Evolutionary conservation across 2,329 filamentous ascomycete species (phyloP), one percentile per base, ranked within the genome.

Genomic region (Amesomyces nigricolor): DNA sequence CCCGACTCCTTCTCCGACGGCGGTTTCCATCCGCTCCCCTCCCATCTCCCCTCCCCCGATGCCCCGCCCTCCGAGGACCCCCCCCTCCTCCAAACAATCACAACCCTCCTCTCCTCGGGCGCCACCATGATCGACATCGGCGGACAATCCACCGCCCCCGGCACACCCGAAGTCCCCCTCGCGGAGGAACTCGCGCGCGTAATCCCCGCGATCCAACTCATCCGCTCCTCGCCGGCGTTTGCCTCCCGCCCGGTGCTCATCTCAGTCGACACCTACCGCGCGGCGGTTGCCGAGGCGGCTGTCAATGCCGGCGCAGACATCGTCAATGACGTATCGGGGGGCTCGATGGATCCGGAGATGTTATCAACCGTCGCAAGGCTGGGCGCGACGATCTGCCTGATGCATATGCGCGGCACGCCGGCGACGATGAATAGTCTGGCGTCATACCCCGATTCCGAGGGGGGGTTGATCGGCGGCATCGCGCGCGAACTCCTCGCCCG

Each of bases 1-100:
- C 92, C 92, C 0, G 92, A 99, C 72, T 97, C 92, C 9, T 99
- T 99, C 75, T 97, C 92, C 1, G 91, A 97, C 67, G 92, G 91
- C 51, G 91, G 91, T 8, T 66, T 76, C 8, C 81, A 91, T 69
- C 72, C 73, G 43, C 66, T 75, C 22, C 66, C 72, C 11, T 19
- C 17, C 17, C 17, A 19, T 3, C 3, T 19, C 17, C 17, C 17
- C 17, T 19, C 17, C 17, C 17, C 17, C 17, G 17, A 19, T 3
- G 4, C 22, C 22, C 22, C 22, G 6, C 6, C 22, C 6, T 26
- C 22, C 6, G 75, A 81, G 59, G 58, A 73, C 1, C 59, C 70
- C 22, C 63, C 73, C 26, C 77, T 94, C 26, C 72, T 77, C 11
- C 67, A 75, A 11, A 87, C 81, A 1, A 77, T 91, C 14, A 72